Conservation (phyloP, 768 basidiomycete genomes). For the Omphalotus guepiniiformis region DNA sequence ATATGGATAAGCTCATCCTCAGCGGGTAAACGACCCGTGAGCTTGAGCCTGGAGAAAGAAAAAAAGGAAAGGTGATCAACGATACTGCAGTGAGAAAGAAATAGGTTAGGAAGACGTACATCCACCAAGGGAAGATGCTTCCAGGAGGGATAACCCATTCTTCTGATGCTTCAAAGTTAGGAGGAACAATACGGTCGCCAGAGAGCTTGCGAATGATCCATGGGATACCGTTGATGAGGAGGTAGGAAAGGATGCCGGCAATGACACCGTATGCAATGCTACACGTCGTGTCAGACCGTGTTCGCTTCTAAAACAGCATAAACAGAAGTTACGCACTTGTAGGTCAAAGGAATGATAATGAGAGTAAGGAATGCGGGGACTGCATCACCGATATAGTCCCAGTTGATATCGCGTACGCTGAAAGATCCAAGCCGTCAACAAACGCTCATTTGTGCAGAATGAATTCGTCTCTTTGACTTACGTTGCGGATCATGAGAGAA, state of each 20-base stretch:
- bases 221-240: slow-evolving; percentile 70
- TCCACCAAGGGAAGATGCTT: slow-evolving; percentile 62
- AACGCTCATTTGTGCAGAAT: not conserved
- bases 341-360: slow-evolving; percentile 72
- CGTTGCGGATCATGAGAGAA: slow-evolving; percentile 87
- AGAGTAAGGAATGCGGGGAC: slow-evolving; percentile 83
- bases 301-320: not conserved
- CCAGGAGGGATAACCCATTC: slow-evolving; percentile 72
- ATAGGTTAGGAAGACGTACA: slow-evolving; percentile 38
- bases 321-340: slow-evolving; percentile 49
- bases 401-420: slow-evolving; percentile 81
- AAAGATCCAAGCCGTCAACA: too few species aligned
- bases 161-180: slow-evolving; percentile 61
- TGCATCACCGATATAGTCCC: slow-evolving; percentile 85
- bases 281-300: slow-evolving; percentile 9
- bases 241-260: slow-evolving; percentile 66
- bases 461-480: slow-evolving; percentile 25
- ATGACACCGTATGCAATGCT: slow-evolving; percentile 92
- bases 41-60: slow-evolving; percentile 18
- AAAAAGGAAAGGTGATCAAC: not conserved
- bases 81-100: not conserved
- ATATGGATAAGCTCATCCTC: slow-evolving; percentile 25
- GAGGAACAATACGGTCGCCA: slow-evolving; percentile 58
- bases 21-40: slow-evolving; percentile 14
- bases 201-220: slow-evolving; percentile 50